A percentile compares a stretch with the other conserved stretches of the same genome.
These are phyloP conservation scores for Cyberlindnera americana DNA, from an alignment of 805 yeast genomes.

Conservation along the genomic window DNA sequence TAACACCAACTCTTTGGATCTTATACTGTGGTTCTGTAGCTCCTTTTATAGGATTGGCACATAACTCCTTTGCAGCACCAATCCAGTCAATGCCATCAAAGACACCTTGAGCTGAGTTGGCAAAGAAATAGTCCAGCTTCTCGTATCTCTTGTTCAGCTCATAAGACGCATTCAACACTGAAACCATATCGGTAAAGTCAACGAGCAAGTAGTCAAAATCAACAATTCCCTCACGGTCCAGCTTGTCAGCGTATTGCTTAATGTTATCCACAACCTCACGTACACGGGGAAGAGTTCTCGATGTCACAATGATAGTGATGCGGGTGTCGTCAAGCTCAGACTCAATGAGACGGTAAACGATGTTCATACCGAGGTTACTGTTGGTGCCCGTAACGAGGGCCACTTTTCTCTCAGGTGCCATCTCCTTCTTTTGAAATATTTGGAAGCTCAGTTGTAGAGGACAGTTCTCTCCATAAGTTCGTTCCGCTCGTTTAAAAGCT, in stretches of 20 bases:
- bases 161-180: conserved; percentile 68
- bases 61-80: conserved; percentile 66
- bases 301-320: conserved; percentile 80
- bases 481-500: conserved; percentile 1
- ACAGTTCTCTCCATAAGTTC: no score
- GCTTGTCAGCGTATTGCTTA: conserved; percentile 39
- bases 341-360: conserved; percentile 75
- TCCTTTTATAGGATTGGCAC: conserved; percentile 66
- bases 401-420: conserved; percentile 29
- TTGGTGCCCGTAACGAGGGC: conserved; percentile 47
- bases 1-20: conserved; percentile 74
- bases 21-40: conserved; percentile 89
- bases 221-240: conserved; percentile 50
- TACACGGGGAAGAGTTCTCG: conserved; percentile 83
- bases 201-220: conserved; percentile 86
- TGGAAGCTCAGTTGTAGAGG: no score
- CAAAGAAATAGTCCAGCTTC: conserved; percentile 71
- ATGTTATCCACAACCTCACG: conserved; percentile 66
- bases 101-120: conserved; percentile 89
- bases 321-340: conserved; percentile 49
- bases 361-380: conserved; percentile 78
- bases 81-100: conserved; percentile 86
- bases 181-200: conserved; percentile 89
- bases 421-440: background rate
- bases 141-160: conserved; percentile 63